Conservation (phyloP, 768 basidiomycete species). For the Lactifluus volemus region DNA sequence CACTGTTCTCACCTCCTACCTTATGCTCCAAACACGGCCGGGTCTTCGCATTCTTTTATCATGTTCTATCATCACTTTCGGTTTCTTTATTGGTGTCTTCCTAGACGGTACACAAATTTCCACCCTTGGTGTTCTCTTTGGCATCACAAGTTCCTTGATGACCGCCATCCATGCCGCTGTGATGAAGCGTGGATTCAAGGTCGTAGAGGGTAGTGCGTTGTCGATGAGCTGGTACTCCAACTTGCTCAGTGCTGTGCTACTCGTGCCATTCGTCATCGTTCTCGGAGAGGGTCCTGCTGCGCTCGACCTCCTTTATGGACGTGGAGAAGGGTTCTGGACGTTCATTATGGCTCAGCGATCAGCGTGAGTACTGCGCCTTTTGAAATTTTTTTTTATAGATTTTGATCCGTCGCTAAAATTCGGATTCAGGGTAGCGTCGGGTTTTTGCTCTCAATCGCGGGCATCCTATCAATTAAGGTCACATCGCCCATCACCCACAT, state of each 20-base stretch:
- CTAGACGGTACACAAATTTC: conserved; percentile 59
- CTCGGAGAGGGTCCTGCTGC: conserved; percentile 69
- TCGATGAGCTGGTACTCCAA: conserved; percentile 92
- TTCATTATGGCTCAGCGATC: conserved; percentile 73
- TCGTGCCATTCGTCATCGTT: conserved; percentile 66
- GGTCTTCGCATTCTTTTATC: conserved; percentile 65
- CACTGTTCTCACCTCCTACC: conserved; percentile 81
- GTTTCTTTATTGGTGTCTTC: conserved; percentile 89
- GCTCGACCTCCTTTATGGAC: conserved; percentile 43
- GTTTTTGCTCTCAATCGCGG: conserved; percentile 92
- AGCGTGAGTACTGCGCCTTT: conserved; percentile 41
- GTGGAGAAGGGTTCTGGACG: conserved; percentile 42
- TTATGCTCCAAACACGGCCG: conserved; percentile 69
- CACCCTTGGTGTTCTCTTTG: conserved; percentile 63
- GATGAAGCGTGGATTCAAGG: conserved; percentile 76
- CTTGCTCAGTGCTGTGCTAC: conserved; percentile 59
- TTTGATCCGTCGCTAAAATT: background rate
- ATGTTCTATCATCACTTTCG: conserved; percentile 75
- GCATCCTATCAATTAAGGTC: conserved; percentile 89
- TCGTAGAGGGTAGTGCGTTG: conserved; percentile 79
- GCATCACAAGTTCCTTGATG: conserved; percentile 76
- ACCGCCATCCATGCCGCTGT: conserved; percentile 89
- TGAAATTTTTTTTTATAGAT: no score
- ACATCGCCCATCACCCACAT: conserved; percentile 98
- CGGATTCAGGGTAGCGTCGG: conserved; percentile 64